Evolutionary conservation across 805 yeast genomes (phyloP), one percentile per base, ranked within the genome.

Genomic region (Torulaspora maleeae): DNA sequence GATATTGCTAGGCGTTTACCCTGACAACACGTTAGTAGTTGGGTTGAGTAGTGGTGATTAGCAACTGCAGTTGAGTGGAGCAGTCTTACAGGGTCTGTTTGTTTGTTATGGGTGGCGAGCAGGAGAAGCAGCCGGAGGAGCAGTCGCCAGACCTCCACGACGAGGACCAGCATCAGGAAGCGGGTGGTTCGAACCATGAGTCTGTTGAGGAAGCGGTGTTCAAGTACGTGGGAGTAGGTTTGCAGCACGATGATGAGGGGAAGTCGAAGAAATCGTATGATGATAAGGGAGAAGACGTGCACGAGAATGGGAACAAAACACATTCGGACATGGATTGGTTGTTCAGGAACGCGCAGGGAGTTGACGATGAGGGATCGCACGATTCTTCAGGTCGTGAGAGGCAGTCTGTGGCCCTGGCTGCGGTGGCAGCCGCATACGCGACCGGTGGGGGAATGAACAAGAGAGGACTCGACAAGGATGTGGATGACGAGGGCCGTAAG

Each of bases 171-270:
- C 48, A 45, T 13, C 48, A 44, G 28, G 52, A 49, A 17, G 52
- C 40, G 30, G 27, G 12, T 15, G 47, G 43, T 36, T 24, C 47
- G 29, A 43, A 57, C 24, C 66, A 66, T 37, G 70, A 66, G 30
- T 68, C 74, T 46, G 93, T 83, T 2, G 93, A 83, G 56, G 93
- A 85, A 13, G 93, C 89, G 0, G 89, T 85, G 13, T 73, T 84
- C 78, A 74, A 77, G 44, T 77, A 78, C 53, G 91, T 83, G 11
- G 87, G 84, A 15, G 84, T 82, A 5, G 75, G 81, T 1, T 63
- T 82, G 34, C 78, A 71, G 13, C 61, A 52, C 35, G 67, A 39
- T 55, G 64, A 52, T 28, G 50, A 56, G 16, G 54, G 58, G 32
- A 61, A 60, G 35, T 61, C 58, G 36, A 56, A 65, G 61, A 63